These are phyloP conservation scores for Aureobasidium sp. DNA, from an alignment of 2,329 filamentous ascomycete species.

Conservation along the genomic window DNA sequence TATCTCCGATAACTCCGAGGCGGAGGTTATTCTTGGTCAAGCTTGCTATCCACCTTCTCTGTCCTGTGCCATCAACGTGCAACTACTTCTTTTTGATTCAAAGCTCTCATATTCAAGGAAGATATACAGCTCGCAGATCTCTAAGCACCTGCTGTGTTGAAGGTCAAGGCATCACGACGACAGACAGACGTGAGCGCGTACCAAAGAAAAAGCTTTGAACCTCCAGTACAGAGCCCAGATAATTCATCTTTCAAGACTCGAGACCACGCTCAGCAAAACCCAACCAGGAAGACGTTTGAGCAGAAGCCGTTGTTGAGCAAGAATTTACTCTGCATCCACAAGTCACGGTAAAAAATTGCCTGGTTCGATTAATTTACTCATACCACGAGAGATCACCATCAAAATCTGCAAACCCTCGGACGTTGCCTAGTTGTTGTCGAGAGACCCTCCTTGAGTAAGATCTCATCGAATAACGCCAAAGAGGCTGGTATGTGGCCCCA, in stretches of 20 bases:
- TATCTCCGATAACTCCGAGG: neutral
- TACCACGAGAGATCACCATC: neutral
- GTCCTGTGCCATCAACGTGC: neutral
- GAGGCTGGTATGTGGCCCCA: neutral
- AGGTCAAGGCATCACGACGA: neutral
- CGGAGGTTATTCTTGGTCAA: neutral
- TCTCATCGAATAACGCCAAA: neutral
- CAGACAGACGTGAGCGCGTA: neutral
- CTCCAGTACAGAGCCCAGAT: no score
- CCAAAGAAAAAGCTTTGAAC: no score
- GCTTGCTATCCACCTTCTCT: neutral
- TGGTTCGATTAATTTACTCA: neutral
- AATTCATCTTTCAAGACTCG: no score
- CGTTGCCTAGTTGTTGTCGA: neutral
- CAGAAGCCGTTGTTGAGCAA: neutral
- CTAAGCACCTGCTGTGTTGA: no score
- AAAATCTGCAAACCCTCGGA: neutral
- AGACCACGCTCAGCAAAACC: neutral
- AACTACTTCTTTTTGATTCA: neutral
- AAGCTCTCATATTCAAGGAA: no score
- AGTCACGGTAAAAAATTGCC: neutral
- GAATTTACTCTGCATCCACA: no score
- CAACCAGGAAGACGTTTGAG: neutral
- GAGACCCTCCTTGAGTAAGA: neutral
- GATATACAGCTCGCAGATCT: neutral